Conservation (phyloP, 352 stramenopile genomes). For the Phytophthora litchii region DNA sequence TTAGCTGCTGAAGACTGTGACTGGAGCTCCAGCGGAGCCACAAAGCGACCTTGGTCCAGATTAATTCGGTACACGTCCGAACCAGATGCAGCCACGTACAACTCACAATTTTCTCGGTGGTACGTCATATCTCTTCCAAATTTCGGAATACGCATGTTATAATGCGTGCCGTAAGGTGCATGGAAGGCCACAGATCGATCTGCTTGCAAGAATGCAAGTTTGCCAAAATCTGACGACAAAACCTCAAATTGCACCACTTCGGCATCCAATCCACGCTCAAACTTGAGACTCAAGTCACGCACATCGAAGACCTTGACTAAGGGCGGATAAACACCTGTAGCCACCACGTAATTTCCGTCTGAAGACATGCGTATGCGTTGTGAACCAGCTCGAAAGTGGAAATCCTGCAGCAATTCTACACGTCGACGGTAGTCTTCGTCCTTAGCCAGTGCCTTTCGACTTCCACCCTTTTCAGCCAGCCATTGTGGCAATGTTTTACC, state of each 20-base stretch:
- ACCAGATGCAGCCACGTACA: slow-evolving; percentile 92
- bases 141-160: slow-evolving; percentile 95
- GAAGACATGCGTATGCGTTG: slow-evolving; percentile 94
- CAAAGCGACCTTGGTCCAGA: slow-evolving; percentile 97
- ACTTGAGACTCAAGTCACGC: slow-evolving; percentile 98
- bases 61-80: slow-evolving; percentile 97
- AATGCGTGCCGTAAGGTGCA: slow-evolving; percentile 97
- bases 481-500: slow-evolving; percentile 95
- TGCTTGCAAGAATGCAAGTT: slow-evolving; percentile 96
- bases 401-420: slow-evolving; percentile 99
- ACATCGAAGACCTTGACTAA: slow-evolving; percentile 96
- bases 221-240: slow-evolving; percentile 97
- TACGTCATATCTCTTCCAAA: slow-evolving; percentile 98
- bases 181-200: slow-evolving; percentile 98
- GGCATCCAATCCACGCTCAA: slow-evolving; percentile 96
- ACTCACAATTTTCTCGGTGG: slow-evolving; percentile 95
- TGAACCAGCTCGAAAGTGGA: slow-evolving; percentile 96
- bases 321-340: slow-evolving; percentile 96
- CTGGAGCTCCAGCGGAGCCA: slow-evolving; percentile 83
- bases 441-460: slow-evolving; percentile 41
- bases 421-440: slow-evolving; percentile 87
- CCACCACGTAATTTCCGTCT: slow-evolving; percentile 97
- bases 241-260: slow-evolving; percentile 97
- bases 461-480: slow-evolving; percentile 86
- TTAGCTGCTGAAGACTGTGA: slow-evolving; percentile 75